Evolutionary conservation across 768 basidiomycete species (phyloP), one percentile per base, ranked within the genome.

Genomic region (Termitomyces heimii): DNA sequence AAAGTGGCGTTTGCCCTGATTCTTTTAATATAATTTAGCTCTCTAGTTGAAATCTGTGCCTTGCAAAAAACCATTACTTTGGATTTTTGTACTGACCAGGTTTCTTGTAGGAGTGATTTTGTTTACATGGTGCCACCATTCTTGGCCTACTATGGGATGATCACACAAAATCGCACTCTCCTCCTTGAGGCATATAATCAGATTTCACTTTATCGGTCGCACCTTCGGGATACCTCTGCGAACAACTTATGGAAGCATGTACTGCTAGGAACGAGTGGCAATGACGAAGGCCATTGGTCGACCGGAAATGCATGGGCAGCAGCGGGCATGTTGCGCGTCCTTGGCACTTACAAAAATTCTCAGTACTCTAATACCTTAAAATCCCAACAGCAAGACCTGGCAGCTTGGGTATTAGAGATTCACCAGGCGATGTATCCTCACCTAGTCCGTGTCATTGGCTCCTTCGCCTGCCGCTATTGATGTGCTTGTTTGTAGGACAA

Each of bases 281-380:
- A 70, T 22, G 92, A 94, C 62, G 63, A 71, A 4, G 89, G 90
- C 0, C 85, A 88, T 64, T 94, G 90, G 91, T 82, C 88, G 1
- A 92, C 92, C 4, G 92, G 92, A 0, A 94, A 94, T 56, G 93
- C 76, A 3, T 96, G 94, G 94, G 94, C 89, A 0, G 90, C 91
- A 0, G 88, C 84, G 18, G 93, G 94, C 1, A 93, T 93, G 80
- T 74, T 91, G 10, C 85, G 93, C 6, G 93, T 94, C 3, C 75
- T 89, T 0, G 84, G 81, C 2, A 93, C 90, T 1, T 85, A 93
- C 56, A 75, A 81, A 61, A 72, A 81, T 32, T 89, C 89, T 0
- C 71, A 77, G 49, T 90, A 75, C 59, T 73, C 78, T 1, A 72
- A 72, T 31, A 65, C 70, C 7, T 68, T 91, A 57, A 65, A 75